Base-by-base conservation (phyloP, 208 protist species). In the Trypanosoma rangeli region DNA sequence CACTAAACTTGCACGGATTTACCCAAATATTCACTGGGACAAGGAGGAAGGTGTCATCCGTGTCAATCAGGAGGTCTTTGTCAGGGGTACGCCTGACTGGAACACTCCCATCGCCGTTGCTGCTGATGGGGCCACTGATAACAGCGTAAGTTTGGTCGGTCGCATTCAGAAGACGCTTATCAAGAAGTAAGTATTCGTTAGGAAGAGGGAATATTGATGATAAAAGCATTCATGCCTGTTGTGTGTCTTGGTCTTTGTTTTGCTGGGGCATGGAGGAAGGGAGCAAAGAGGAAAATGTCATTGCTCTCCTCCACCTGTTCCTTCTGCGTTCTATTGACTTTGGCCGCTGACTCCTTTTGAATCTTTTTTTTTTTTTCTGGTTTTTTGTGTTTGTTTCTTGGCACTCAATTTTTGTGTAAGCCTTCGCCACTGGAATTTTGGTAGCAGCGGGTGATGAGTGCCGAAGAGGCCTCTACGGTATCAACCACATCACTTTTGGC, bases 21-120 rank as follows among this genome's bases (percentile, higher is more conserved):
- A 92, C 69, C 90, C 86, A 12, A 82, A 84, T 56, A 92, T 91
- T 35, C 76, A 79, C 53, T 96, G 90, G 88, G 85, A 93, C 64
- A 76, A 75, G 31, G 82, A 87, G 4, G 84, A 90, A 39, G 74
- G 85, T 39, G 73, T 86, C 22, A 96, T 94, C 54, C 76, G 77
- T n/a, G 79, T 93, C 29, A 91, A 77, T 20, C 70, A 87, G 29
- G 79, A 87, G 8, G 86, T 96, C 7, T 76, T 91, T 64, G 81
- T 96, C 9, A 80, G 83, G 35, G 83, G 84, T 37, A 83, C 87
- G 5, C 87, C 88, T 3, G 78, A 91, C 68, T 96, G 90, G 88
- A 80, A 33, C 26, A 85, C 24, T 18, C 86, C 90, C 0, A 79
- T 71, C 44, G 84, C 80, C 53, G 69, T 85, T 52, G 79, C 89